phyloP scores from a whole-genome alignment of 306 rosid species.

The Lagenaria siceraria region DNA sequence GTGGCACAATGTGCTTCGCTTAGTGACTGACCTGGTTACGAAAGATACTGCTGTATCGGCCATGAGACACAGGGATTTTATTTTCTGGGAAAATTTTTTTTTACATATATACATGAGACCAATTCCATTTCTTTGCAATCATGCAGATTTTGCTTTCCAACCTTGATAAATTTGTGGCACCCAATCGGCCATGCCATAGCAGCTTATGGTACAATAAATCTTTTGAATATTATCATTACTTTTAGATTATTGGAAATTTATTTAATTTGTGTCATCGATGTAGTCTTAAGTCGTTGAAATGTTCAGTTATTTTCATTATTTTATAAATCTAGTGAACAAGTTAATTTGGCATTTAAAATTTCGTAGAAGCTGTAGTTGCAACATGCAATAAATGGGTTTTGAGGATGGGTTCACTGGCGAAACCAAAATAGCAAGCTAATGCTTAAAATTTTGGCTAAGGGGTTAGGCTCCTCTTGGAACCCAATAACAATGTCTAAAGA shows the following conservation, averaged over 20 bases:
- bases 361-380: background rate
- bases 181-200: conserved; percentile 22
- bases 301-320: background rate
- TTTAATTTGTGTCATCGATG: background rate
- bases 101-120: background rate
- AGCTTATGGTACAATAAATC: conserved; percentile 20
- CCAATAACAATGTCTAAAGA: background rate
- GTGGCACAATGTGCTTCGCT: background rate
- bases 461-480: background rate
- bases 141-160: conserved; percentile 21
- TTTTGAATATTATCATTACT: background rate
- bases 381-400: background rate
- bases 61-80: background rate
- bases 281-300: background rate
- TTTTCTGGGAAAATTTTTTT: background rate
- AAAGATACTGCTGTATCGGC: background rate
- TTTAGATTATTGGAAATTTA: background rate
- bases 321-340: background rate
- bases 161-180: conserved; percentile 25
- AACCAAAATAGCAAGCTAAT: background rate
- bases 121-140: background rate
- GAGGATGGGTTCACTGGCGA: background rate
- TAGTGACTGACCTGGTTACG: background rate
- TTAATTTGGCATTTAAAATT: background rate
- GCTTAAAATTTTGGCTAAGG: background rate